Base-by-base conservation (phyloP, 2,329 filamentous ascomycete genomes). In the Sarocladium kiliense region DNA sequence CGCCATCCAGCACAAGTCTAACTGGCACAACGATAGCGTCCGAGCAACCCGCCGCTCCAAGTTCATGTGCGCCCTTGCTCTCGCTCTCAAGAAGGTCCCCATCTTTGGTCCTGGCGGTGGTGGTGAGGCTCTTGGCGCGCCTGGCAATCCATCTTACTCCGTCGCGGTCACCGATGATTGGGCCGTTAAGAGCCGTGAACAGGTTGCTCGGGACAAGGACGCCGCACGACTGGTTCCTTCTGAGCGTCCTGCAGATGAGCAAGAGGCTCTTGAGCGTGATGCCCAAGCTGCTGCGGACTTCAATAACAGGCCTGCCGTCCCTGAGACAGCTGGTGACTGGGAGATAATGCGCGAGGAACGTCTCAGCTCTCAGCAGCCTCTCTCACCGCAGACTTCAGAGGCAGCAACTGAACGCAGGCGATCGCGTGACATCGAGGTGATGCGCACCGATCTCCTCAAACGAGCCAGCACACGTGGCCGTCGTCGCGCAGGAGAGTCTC, bases 41-140 rank as follows among this genome's bases (percentile, higher is more conserved):
- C 88, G 92, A 39, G 86, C 87, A 18, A 81, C 87, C 6, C 85
- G 92, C 54, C 86, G 93, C 58, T 95, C 89, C 68, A 97, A 96
- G 72, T 97, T 99, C 74, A 96, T 97, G 85, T 96, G 92, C 66
- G 94, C 94, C 1, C 77, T 99, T 57, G 86, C 94, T 3, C 72
- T 91, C 9, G 91, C 93, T 3, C 75, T 97, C 57, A 89, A 91
- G 72, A 91, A 87, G 73, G 80, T 99, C 18, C 93, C 92, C 10
- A 93, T 99, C 65, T 81, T 90, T 63, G 85, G 77, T 19, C 93
- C 93, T 55, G 91, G 87, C 39, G 91, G 88, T 57, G 89, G 86
- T 55, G 75, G 74, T 56, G 81, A 85, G 55, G 61, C 77, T 36
- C 73, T 86, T 2, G 85, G 85, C 56, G 82, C 81, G 39, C 80